Evolutionary conservation across 352 stramenopile species (phyloP).

Genomic region (Aphanomyces cochlioides): DNA sequence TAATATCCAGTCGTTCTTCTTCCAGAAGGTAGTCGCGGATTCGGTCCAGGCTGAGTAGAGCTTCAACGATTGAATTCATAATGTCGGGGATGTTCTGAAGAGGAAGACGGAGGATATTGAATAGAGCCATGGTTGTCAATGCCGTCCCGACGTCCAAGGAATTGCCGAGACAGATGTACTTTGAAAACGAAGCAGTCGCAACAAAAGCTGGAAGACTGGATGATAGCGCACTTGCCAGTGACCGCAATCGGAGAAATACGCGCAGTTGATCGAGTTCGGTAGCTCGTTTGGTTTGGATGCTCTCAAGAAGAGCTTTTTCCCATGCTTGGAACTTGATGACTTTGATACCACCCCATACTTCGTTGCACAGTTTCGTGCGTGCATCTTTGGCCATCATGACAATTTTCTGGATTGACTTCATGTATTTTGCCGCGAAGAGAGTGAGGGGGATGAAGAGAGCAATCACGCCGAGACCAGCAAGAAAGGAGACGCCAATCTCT

Average conservation of each 20-base stretch:
- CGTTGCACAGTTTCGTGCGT: conserved; percentile 79
- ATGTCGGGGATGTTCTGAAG: conserved; percentile 25
- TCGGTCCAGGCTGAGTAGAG: conserved; percentile 21
- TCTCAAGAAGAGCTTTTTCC: conserved; percentile 56
- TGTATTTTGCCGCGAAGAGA: conserved; percentile 41
- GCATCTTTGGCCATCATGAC: conserved; percentile 73
- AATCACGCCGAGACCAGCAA: conserved; percentile 29
- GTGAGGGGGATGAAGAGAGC: conserved; percentile 36
- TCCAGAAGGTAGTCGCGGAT: conserved; percentile 12
- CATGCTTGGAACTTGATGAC: conserved; percentile 92
- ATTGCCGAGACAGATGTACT: conserved; percentile 17
- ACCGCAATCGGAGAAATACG: too few relatives aligned
- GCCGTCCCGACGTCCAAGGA: conserved; percentile 19
- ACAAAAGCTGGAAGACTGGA: conserved; percentile 15
- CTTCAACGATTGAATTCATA: conserved; percentile 25
- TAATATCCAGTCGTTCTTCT: background rate
- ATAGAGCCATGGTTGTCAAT: conserved; percentile 22
- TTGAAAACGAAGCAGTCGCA: conserved; percentile 14
- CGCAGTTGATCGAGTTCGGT: conserved; percentile 8
- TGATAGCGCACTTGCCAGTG: background rate
- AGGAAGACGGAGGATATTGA: conserved; percentile 27
- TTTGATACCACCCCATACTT: conserved; percentile 81
- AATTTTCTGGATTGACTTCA: conserved; percentile 54
- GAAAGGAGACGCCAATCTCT: conserved; percentile 25
- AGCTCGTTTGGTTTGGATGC: background rate